Conservation (phyloP, 2,329 filamentous ascomycete genomes). For the Verticillium zaregamsianum region DNA sequence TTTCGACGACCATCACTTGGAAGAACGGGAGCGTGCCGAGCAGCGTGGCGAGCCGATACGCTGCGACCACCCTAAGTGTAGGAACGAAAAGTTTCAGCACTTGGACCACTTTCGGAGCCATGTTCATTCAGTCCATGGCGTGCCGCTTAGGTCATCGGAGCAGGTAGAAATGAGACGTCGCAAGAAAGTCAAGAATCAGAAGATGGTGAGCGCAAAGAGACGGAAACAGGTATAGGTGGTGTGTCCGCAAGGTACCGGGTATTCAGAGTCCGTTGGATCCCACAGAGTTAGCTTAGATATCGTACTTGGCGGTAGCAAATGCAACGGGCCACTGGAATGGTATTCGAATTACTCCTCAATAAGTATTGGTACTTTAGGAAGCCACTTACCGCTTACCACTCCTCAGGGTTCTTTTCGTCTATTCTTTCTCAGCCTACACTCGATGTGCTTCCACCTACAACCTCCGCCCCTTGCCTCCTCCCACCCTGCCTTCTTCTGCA, state of each 20-base stretch:
- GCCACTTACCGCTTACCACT: neutral
- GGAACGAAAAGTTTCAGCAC: neutral
- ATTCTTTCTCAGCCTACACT: neutral
- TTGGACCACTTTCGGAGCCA: slow-evolving; percentile 1
- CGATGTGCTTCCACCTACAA: too few relatives aligned
- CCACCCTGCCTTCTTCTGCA: too few relatives aligned
- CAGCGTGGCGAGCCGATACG: neutral
- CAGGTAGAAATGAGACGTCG: neutral
- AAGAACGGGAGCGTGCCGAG: slow-evolving; percentile 3
- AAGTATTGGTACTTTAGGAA: neutral
- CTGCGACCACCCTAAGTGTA: slow-evolving; percentile 2
- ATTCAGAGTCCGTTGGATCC: neutral
- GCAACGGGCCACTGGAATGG: neutral
- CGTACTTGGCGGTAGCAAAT: neutral
- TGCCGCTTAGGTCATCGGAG: neutral
- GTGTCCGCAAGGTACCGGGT: neutral
- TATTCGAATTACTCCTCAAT: neutral
- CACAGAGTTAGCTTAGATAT: neutral
- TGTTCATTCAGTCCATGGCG: neutral
- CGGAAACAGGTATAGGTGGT: too few relatives aligned
- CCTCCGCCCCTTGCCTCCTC: too few relatives aligned
- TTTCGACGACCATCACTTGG: slow-evolving; percentile 16
- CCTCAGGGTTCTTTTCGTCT: neutral
- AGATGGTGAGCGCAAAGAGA: neutral
- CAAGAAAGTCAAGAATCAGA: neutral